Evolutionary conservation across 2,329 filamentous ascomycete species (phyloP), one percentile per base, ranked within the genome.

Genomic region (Xylaria sp.): DNA sequence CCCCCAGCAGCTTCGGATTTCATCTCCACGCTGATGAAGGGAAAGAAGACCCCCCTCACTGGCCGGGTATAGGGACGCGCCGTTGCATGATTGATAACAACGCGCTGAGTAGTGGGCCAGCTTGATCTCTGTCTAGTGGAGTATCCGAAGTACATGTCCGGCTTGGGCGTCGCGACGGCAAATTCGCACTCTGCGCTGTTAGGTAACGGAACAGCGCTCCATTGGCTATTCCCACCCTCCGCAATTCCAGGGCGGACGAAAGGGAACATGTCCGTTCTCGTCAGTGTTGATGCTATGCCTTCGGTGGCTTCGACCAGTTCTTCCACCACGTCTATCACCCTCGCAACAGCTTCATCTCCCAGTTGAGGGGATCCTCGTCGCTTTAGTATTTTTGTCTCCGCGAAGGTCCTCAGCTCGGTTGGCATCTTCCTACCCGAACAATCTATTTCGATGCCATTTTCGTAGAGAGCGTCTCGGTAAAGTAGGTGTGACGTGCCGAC

Each of bases 1-100:
- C 42, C 42, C 42, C 42, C 42, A 47, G 42, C 42, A 19, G n/a
- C 42, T 47, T 47, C 42, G 7, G 42, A 47, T 47, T n/a, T 47
- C 42, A 47, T 47, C n/a, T 47, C 17, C 14, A 47, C n/a, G 42
- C 42, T 19, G 17, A 47, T 4, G 42, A 47, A 47, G 17, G 42
- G 42, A 47, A 47, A 47, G 17, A 17, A 6, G 17, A 19, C n/a
- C n/a, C 42, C 42, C 17, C n/a, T 47, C n/a, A 17, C 42, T 8
- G 42, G 42, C 42, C n/a, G 42, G 8, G 42, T 19, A 17, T 47
- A 47, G 42, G 42, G 42, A 7, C 42, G 42, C 42, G 42, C 42
- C n/a, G 8, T 17, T 19, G n/a, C 4, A 19, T 47, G 42, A 19
- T 4, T 47, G 42, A 47, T 47, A 17, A 47, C 42, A 47, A 19